Evolutionary conservation across 805 yeast species (phyloP), one percentile per base, ranked within the genome.

Genomic region (Cyberlindnera euphorbiiphila): DNA sequence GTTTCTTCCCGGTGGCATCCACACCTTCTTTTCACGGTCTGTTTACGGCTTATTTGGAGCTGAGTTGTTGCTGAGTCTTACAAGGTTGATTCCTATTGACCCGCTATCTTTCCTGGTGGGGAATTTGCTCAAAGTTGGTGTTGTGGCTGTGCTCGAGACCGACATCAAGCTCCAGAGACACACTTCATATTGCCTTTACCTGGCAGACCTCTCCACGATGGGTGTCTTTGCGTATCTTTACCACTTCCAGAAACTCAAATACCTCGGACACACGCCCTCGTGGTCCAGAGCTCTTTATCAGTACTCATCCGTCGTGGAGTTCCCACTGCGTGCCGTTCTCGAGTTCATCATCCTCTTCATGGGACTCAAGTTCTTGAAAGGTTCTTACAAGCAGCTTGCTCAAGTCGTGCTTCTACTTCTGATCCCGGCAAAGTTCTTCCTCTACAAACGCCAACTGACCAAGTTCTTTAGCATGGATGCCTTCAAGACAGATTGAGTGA

Each of bases 1-100:
- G 45, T 81, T 78, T 46, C 56, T 81, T 15, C 83, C 87, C 2
- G 86, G 81, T 6, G 88, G 86, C 0, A 76, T 82, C 10, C 84
- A 85, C 30, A 83, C 75, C 46, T 81, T 78, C 59, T 72, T 78
- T 48, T 36, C 37, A 13, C 25, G 11, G 10, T 30, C 46, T 2
- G 25, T 25, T 4, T 24, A 38, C 6, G 10, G 19, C 4, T 8
- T 39, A 3, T 15, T 14, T 0, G 14, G 15, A 1, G 9, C 31
- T 5, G 54, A 49, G 23, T 11, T 51, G 2, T 10, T 44, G 1
- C 34, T 46, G 14, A 34, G 37, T 6, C 3, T 39, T 6, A 9
- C 27, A 7, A 38, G 28, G 7, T 33, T 46, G 21, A 18, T 41
- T 1, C 53, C 54, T 3, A 36, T 46, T n/a, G 25, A 29, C 2